phyloP scores from a whole-genome alignment of 441 rosid genomes.

The Populus hybrid region DNA sequence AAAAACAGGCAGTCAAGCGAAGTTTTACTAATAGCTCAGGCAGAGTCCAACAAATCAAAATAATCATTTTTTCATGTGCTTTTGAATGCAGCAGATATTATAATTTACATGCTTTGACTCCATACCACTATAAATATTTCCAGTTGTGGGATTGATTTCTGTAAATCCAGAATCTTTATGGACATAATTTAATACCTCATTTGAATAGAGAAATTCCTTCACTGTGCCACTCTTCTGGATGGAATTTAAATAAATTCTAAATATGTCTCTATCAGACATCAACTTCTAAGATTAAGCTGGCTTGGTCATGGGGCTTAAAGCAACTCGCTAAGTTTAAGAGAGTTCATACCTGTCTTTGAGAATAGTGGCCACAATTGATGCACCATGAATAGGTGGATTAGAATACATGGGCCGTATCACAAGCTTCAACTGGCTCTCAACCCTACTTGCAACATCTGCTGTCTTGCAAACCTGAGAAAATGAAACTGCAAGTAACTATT shows the following conservation, averaged over 20 bases:
- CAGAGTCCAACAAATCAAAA: background rate
- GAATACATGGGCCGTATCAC: conserved; percentile 91
- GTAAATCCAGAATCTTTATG: background rate
- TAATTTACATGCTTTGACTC: background rate
- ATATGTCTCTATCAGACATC: background rate
- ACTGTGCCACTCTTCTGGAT: background rate
- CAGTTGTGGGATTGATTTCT: background rate
- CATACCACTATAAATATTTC: background rate
- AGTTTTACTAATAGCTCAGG: background rate
- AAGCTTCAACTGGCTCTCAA: conserved; percentile 83
- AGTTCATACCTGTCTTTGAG: conserved; percentile 49
- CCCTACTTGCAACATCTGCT: conserved; percentile 71
- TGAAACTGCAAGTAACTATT: background rate
- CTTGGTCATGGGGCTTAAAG: background rate
- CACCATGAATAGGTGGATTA: conserved; percentile 89
- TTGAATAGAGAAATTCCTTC: conserved; percentile 1
- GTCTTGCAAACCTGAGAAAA: conserved; percentile 68
- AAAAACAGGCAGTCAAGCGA: background rate
- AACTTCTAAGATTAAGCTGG: background rate
- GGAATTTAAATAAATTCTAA: conserved; percentile 6
- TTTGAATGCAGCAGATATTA: background rate
- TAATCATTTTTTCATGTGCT: background rate
- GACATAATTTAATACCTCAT: background rate
- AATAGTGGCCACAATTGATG: conserved; percentile 72
- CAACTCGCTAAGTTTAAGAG: background rate